phyloP scores from a whole-genome alignment of 257 asterid genomes.

The Paraleonurus japonicus region DNA sequence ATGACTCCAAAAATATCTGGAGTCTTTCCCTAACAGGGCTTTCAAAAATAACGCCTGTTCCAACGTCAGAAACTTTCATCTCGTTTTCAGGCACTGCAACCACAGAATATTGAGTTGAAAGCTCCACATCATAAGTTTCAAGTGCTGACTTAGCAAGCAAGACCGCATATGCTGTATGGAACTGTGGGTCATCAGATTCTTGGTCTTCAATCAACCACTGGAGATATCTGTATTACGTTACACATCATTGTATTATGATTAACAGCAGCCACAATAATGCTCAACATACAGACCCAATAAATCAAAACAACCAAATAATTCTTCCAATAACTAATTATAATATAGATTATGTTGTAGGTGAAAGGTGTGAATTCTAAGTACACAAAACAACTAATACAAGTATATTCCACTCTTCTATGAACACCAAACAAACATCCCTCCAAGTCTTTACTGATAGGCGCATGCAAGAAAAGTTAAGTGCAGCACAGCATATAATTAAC shows the following conservation, averaged over 20 bases:
- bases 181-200: slow-evolving; percentile 68
- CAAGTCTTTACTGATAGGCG: slow-evolving; percentile 10
- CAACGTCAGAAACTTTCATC: slow-evolving; percentile 34
- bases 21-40: slow-evolving; percentile 81
- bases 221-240: slow-evolving; percentile 65
- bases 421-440: background rate
- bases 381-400: background rate
- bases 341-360: background rate
- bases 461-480: background rate
- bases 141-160: slow-evolving; percentile 91
- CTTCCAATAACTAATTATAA: background rate
- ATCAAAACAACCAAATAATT: background rate
- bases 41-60: slow-evolving; percentile 55
- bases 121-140: slow-evolving; percentile 53
- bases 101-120: slow-evolving; percentile 39
- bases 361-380: slow-evolving; percentile 1
- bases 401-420: slow-evolving; percentile 3
- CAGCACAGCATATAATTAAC: slow-evolving; percentile 6
- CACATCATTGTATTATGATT: background rate
- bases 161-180: slow-evolving; percentile 81
- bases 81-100: slow-evolving; percentile 34
- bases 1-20: slow-evolving; percentile 80
- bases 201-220: slow-evolving; percentile 98
- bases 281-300: slow-evolving; percentile 3
- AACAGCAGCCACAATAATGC: slow-evolving; percentile 14